A percentile compares a stretch with the other conserved stretches of the same genome.
These are phyloP conservation scores for Myxozyma kluyveri DNA, from an alignment of 805 yeast species.

Conservation along the genomic window DNA sequence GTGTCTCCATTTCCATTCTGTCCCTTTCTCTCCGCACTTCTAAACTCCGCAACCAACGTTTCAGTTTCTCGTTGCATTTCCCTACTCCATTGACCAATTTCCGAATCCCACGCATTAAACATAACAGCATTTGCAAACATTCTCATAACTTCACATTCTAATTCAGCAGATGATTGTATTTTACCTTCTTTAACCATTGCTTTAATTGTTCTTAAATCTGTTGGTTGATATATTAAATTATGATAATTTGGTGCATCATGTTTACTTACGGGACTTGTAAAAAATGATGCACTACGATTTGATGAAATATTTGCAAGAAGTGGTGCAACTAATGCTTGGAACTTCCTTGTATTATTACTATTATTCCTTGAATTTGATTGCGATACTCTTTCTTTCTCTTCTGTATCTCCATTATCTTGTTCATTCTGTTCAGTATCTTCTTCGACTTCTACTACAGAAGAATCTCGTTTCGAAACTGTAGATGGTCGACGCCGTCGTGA, in stretches of 20 bases:
- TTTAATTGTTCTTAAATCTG: conserved; percentile 63
- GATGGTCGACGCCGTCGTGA: conserved; percentile 56
- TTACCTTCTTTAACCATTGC: conserved; percentile 57
- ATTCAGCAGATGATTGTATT: conserved; percentile 48
- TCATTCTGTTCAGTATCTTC: too few species aligned
- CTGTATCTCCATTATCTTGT: neutral
- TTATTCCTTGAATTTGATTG: neutral
- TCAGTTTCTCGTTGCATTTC: conserved; percentile 71
- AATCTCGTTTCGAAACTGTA: too few species aligned
- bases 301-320: conserved; percentile 63
- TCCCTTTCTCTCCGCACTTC: conserved; percentile 45
- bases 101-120: conserved; percentile 69
- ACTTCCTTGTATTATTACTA: conserved; percentile 45
- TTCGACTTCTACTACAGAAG: too few species aligned
- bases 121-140: conserved; percentile 84
- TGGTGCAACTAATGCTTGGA: conserved; percentile 60
- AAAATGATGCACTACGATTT: conserved; percentile 70
- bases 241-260: conserved; percentile 69
- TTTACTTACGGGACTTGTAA: conserved; percentile 64
- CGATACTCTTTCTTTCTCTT: neutral
- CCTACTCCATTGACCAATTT: conserved; percentile 57
- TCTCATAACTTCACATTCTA: conserved; percentile 65
- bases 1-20: conserved; percentile 6
- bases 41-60: conserved; percentile 50
- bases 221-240: conserved; percentile 58